Conservation (phyloP, 78 protist genomes). For the Monocercomonoides exilis region DNA sequence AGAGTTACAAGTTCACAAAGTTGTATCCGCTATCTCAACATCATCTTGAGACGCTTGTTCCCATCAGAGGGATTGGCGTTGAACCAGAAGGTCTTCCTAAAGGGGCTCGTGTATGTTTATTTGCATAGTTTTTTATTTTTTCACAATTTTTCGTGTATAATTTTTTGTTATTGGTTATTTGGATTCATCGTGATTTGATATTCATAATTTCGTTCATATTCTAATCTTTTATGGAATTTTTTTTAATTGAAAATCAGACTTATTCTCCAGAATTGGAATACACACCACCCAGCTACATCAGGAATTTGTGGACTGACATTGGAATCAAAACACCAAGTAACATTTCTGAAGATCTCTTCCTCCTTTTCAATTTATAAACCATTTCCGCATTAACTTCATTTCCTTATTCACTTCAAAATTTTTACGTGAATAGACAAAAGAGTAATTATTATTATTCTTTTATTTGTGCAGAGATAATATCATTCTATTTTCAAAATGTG, state of each 20-base stretch:
- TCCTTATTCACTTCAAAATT: too few relatives aligned
- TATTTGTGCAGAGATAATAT: too few relatives aligned
- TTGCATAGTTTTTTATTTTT: not conserved
- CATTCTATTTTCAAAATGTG: too few relatives aligned
- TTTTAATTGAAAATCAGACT: not conserved
- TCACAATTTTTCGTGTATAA: not conserved
- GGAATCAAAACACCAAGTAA: slow-evolving; percentile 97
- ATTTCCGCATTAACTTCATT: too few relatives aligned
- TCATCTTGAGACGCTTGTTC: slow-evolving; percentile 37
- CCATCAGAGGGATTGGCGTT: not conserved
- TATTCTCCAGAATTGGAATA: slow-evolving; percentile 66
- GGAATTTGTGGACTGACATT: slow-evolving; percentile 88
- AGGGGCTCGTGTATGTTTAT: not conserved
- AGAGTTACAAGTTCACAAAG: slow-evolving; percentile 85
- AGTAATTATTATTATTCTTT: too few relatives aligned
- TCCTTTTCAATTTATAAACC: too few relatives aligned
- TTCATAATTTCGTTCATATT: not conserved
- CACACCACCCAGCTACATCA: slow-evolving; percentile 89
- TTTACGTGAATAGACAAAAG: too few relatives aligned
- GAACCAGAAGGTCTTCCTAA: not conserved
- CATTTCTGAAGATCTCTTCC: too few relatives aligned
- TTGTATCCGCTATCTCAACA: slow-evolving; percentile 70
- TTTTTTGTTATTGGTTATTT: not conserved
- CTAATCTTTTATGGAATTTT: not conserved
- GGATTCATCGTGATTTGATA: not conserved